Evolutionary conservation across 106 monocot genomes (phyloP).

Genomic region (Hemerocallis citrina): DNA sequence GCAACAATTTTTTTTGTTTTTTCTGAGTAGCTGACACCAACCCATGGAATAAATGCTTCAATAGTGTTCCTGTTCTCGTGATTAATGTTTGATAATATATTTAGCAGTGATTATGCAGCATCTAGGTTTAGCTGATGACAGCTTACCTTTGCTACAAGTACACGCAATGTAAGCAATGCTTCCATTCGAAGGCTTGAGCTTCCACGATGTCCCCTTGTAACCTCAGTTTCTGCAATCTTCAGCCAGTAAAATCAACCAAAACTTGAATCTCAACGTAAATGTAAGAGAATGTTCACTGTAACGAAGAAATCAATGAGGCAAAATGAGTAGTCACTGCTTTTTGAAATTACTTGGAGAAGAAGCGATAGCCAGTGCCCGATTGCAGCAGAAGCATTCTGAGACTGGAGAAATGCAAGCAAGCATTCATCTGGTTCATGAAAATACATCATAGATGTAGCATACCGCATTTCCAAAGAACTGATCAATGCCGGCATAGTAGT

Average conservation of each 20-base stretch:
- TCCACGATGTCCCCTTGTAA: constrained; percentile 73
- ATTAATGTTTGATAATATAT: neutral
- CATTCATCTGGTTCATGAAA: constrained; percentile 45
- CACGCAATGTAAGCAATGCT: constrained; percentile 76
- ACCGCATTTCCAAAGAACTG: constrained; percentile 5
- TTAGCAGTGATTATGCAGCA: neutral
- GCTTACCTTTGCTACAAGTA: constrained; percentile 72
- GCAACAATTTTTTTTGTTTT: too few species aligned
- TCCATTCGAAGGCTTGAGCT: constrained; percentile 70
- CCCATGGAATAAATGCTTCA: too few species aligned
- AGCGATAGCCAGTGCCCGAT: constrained; percentile 97
- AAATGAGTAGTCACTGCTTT: neutral
- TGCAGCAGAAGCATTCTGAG: constrained; percentile 79
- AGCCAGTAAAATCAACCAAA: constrained; percentile 11
- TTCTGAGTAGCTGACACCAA: too few species aligned
- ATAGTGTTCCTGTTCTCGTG: neutral
- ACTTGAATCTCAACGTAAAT: neutral
- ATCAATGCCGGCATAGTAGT: constrained; percentile 2
- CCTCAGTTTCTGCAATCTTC: constrained; percentile 80
- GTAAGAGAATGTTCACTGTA: neutral
- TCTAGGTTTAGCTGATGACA: neutral
- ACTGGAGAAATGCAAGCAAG: constrained; percentile 78
- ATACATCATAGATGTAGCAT: constrained; percentile 6
- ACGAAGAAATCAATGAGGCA: neutral
- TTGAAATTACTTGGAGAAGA: constrained; percentile 67